phyloP scores from a whole-genome alignment of 1,284 basidiomycete genomes.

The Apiotrichum sp. region DNA sequence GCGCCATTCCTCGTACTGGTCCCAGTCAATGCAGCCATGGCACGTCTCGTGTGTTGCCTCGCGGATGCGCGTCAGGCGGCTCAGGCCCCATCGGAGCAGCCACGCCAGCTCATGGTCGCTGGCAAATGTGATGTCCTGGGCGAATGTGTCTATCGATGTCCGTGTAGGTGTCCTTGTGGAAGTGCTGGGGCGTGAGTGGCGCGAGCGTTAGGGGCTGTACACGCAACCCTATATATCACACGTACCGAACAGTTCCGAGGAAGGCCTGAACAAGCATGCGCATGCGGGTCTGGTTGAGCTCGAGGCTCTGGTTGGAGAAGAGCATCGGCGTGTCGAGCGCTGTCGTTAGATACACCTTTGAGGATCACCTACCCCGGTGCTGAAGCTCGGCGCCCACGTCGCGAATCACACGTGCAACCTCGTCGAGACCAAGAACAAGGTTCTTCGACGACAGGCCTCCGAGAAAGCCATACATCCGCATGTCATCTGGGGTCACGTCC shows the following conservation, averaged over 20 bases:
- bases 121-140: conserved; percentile 71
- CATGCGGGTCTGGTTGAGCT: conserved; percentile 65
- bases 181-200: conserved; percentile 46
- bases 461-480: conserved; percentile 34
- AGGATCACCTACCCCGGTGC: conserved; percentile 50
- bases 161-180: conserved; percentile 46
- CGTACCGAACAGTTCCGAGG: conserved; percentile 48
- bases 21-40: conserved; percentile 70
- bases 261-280: conserved; percentile 69
- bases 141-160: conserved; percentile 50
- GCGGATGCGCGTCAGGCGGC: conserved; percentile 58
- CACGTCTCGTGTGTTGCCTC: conserved; percentile 53
- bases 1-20: conserved; percentile 68
- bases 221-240: neutral
- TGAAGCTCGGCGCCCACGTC: conserved; percentile 66
- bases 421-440: conserved; percentile 61
- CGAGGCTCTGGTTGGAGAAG: conserved; percentile 77
- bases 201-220: conserved; percentile 10
- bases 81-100: conserved; percentile 77
- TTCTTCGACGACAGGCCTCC: conserved; percentile 26
- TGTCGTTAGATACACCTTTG: conserved; percentile 14
- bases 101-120: conserved; percentile 78
- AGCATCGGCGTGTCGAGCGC: conserved; percentile 81
- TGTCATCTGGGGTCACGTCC: conserved; percentile 26
- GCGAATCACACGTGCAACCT: conserved; percentile 63